Evolutionary conservation across 2,329 filamentous ascomycete species (phyloP), one percentile per base, ranked within the genome.

Genomic region (Neofusicoccum laricinum): DNA sequence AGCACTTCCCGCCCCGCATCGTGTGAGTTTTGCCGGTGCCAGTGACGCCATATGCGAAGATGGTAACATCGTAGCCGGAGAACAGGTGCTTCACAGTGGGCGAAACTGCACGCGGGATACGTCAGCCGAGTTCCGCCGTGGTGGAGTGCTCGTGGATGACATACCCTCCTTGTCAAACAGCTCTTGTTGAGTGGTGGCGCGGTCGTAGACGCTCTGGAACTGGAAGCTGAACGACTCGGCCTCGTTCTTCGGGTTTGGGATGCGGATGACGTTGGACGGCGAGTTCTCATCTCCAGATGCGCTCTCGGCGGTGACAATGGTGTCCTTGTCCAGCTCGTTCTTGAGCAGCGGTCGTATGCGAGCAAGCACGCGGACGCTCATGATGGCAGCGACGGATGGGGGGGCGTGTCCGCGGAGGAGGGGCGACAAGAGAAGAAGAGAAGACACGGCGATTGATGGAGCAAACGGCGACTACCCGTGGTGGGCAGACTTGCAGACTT

Each of bases 1-100:
- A 83, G 74, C 90, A 91, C 77, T 96, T 86, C 43, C 93, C 93
- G 68, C 93, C 93, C 68, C 93, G 89, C 93, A 97, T 97, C 2
- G 93, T 97, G 78, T 97, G 92, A 66, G 93, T 97, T 80, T 97
- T 97, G 64, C 93, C 93, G 0, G 93, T 96, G 51, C 93, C 93
- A 0, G 93, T 97, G 66, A 94, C 92, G 66, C 93, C 93, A 75
- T 97, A 97, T 32, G 93, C 93, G 73, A 97, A 97, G 64, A 97
- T 86, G 11, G 92, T 96, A 46, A 94, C 86, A 78, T 96, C 91
- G 73, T 92, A 88, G 65, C 92, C 95, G 78, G 89, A 89, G 79
- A 98, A 97, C 10, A 98, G 86, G 63, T 95, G 90, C 76, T 97
- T 97, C 67, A 97, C 83, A 58, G 93, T 93, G 1, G 94, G 92